These are phyloP conservation scores for Amanita rimosa DNA, from an alignment of 768 basidiomycete genomes.

Conservation along the genomic window DNA sequence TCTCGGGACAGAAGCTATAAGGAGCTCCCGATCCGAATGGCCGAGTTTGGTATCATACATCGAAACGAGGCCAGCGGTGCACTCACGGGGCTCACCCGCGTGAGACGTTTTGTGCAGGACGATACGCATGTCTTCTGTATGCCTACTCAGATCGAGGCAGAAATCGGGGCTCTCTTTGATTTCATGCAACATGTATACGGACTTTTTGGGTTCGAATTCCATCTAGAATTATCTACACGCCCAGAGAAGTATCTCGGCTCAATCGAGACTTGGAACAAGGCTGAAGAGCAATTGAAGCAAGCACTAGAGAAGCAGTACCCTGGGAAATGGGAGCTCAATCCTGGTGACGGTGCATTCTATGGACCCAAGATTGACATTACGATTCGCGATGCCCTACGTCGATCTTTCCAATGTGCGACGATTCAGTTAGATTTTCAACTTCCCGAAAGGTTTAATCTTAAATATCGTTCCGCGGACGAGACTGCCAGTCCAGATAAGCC, in stretches of 20 bases:
- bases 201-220: slow-evolving; percentile 89
- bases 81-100: slow-evolving; percentile 84
- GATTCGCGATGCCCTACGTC: slow-evolving; percentile 81
- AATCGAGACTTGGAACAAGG: slow-evolving; percentile 82
- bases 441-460: slow-evolving; percentile 91
- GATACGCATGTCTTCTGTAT: slow-evolving; percentile 99
- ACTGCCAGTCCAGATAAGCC: slow-evolving; percentile 43
- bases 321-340: slow-evolving; percentile 87
- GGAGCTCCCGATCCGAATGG: slow-evolving; percentile 95
- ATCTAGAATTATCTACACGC: slow-evolving; percentile 88
- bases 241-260: slow-evolving; percentile 90
- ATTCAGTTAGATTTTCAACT: slow-evolving; percentile 99
- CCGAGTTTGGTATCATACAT: slow-evolving; percentile 96
- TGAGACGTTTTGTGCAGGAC: slow-evolving; percentile 92
- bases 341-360: slow-evolving; percentile 98
- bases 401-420: slow-evolving; percentile 97
- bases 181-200: slow-evolving; percentile 94
- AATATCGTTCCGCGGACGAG: slow-evolving; percentile 75
- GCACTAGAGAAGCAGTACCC: slow-evolving; percentile 81
- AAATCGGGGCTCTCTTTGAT: slow-evolving; percentile 82
- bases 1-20: slow-evolving; percentile 88
- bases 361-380: slow-evolving; percentile 99
- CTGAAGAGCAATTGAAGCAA: slow-evolving; percentile 79
- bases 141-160: slow-evolving; percentile 62
- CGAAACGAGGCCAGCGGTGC: slow-evolving; percentile 95